phyloP scores from a whole-genome alignment of 768 basidiomycete genomes.

The Calocybe indica region DNA sequence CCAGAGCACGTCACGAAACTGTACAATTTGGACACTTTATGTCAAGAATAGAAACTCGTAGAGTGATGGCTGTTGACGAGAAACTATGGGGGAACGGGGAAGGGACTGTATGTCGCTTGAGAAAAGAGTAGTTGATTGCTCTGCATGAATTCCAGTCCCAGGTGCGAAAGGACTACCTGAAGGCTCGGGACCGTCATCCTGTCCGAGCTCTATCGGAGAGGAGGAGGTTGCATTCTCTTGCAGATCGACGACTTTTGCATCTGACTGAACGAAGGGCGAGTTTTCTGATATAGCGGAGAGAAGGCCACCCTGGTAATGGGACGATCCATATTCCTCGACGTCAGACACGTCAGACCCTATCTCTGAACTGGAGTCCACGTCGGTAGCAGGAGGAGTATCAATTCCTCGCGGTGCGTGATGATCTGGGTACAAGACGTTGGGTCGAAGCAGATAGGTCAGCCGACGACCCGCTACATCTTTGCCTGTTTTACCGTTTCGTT shows the following conservation, averaged over 20 bases:
- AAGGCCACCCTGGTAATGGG: conserved; percentile 19
- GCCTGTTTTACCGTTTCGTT: conserved; percentile 26
- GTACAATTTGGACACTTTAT: too few relatives aligned
- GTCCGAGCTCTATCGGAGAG: too few relatives aligned
- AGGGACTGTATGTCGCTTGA: too few relatives aligned
- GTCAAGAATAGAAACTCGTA: conserved; percentile 39
- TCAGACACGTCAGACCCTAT: too few relatives aligned
- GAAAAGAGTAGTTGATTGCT: too few relatives aligned
- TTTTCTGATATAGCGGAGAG: conserved; percentile 22
- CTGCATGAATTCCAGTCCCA: too few relatives aligned
- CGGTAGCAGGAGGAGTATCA: conserved; percentile 72
- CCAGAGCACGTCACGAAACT: too few relatives aligned
- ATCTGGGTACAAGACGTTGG: conserved; percentile 63
- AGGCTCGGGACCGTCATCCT: too few relatives aligned
- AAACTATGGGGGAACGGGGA: neutral
- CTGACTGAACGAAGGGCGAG: conserved; percentile 1
- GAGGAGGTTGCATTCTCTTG: too few relatives aligned
- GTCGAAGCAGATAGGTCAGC: conserved; percentile 75
- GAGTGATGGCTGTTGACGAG: conserved; percentile 19
- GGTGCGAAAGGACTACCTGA: too few relatives aligned
- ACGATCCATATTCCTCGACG: too few relatives aligned
- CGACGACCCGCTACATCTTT: conserved; percentile 55
- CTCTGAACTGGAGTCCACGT: conserved; percentile 47
- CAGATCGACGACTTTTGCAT: too few relatives aligned
- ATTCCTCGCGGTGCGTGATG: conserved; percentile 34